phyloP scores from a whole-genome alignment of 768 basidiomycete species.

The Russula lepida region DNA sequence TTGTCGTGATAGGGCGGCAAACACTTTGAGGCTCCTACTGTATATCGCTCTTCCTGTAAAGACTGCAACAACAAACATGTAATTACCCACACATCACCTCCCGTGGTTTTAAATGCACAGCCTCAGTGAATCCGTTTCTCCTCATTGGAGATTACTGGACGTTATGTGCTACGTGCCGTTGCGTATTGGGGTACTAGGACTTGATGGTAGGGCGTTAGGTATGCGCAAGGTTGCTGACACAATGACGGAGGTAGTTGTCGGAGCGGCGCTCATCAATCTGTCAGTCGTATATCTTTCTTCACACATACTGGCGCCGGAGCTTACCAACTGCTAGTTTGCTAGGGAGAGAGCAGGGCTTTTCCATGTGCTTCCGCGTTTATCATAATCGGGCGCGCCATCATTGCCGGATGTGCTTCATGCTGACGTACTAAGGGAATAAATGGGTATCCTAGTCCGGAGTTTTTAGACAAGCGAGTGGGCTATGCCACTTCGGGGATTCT shows the following conservation, averaged over 20 bases:
- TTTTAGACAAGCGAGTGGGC: not conserved
- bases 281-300: slow-evolving; percentile 32
- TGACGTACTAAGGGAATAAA: slow-evolving; percentile 36
- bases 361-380: slow-evolving; percentile 34
- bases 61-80: slow-evolving; percentile 39
- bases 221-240: slow-evolving; percentile 73
- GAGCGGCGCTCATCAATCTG: slow-evolving; percentile 76
- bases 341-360: slow-evolving; percentile 36
- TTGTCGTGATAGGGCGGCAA: slow-evolving; percentile 49
- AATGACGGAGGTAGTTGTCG: slow-evolving; percentile 65
- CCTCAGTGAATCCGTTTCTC: slow-evolving; percentile 65
- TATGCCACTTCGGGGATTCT: slow-evolving; percentile 2
- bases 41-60: slow-evolving; percentile 60
- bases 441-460: slow-evolving; percentile 4
- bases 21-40: slow-evolving; percentile 69
- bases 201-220: slow-evolving; percentile 43
- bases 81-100: slow-evolving; percentile 50
- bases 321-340: slow-evolving; percentile 20
- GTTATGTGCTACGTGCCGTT: slow-evolving; percentile 51
- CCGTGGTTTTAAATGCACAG: slow-evolving; percentile 59
- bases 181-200: slow-evolving; percentile 23
- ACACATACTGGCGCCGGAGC: not conserved
- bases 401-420: slow-evolving; percentile 39
- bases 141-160: slow-evolving; percentile 62
- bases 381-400: slow-evolving; percentile 24